Evolutionary conservation across 2,329 filamentous ascomycete species (phyloP), one percentile per base, ranked within the genome.

Genomic region (Exophiala aquamarina): DNA sequence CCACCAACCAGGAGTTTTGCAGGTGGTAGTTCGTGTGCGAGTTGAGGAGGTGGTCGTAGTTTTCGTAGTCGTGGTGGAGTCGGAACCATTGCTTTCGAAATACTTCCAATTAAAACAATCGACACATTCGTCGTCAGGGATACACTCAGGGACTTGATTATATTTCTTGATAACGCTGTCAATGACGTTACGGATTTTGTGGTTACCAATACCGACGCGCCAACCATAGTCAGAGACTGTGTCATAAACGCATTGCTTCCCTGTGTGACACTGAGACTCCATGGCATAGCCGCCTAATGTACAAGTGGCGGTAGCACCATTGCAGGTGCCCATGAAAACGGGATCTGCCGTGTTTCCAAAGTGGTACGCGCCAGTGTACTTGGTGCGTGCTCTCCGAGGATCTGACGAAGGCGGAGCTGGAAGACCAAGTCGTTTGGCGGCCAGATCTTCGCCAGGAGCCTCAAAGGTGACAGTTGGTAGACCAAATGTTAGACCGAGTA

Each of bases 271-370:
- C n/a, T 84, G 78, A 10, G 89, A 87, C 68, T 98, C 90, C 75
- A 98, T 79, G 1, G 93, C 91, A 65, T 97, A 98, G 0, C 93
- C 93, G 2, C 84, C 92, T 61, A 95, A 83, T 0, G 91, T 93
- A 67, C 93, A 97, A 9, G 86, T 83, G 2, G 92, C 91, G 2
- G 88, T 90, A 2, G 88, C 89, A 23, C 87, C 88, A 61, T 95
- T 96, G 70, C 93, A 97, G 1, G 85, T 88, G 23, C 93, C 93
- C 72, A 96, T 91, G 62, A 86, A 98, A 26, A 98, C 84, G 0
- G 93, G 93, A 66, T 98, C 93, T 1, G 93, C 93, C 0, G 90
- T 97, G 62, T 97, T 91, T 3, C 93, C 93, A 64, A 96, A 92
- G 66, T 98, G 93, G 63, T 83, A 94, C 0, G 87, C 77, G 10